Base-by-base conservation (phyloP, 768 basidiomycete genomes). In the Cystobasidium tubakii region DNA sequence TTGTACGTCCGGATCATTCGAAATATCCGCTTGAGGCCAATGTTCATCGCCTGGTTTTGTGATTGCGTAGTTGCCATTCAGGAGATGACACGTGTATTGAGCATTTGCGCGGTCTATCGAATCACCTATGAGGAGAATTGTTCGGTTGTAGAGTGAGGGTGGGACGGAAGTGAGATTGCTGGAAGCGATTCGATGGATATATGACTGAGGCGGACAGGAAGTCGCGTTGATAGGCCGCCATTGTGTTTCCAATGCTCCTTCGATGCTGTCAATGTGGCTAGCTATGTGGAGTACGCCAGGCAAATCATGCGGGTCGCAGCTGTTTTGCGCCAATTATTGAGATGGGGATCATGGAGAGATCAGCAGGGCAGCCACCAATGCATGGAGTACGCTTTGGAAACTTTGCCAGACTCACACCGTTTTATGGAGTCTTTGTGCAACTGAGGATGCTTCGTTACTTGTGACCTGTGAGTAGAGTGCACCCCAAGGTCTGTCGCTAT, bases 251-350 rank as follows among this genome's bases (percentile, higher is more conserved):
- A 53, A 23, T 33, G 66, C 66, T 2, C 34, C 46, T 25, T 44
- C 21, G 7, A 67, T 53, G n/a, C 13, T 17, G 34, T 67, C 66
- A 7, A 53, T 23, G 25, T 67, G 25, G 9, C 15, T 29, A 3
- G 44, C 27, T n/a, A 67, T 33, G 19, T 67, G 42, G 3, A 67
- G 66, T 46, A 36, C 34, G 15, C 66, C 66, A 3, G 66, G 66
- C 4, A 67, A 27, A 36, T 67, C 46, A 53, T 67, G 66, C 9
- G 66, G 66, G 44, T 67, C 66, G 66, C 66, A 67, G 29, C 42
- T 44, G 27, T 36, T 46, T 12, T 29, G 36, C 12, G 36, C 6
- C 10, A n/a, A 34, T 9, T n/a, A 29, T n/a, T n/a, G n/a, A n/a
- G n/a, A n/a, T n/a, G n/a, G n/a, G n/a, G n/a, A n/a, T n/a, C n/a